Conservation (phyloP, 2,329 filamentous ascomycete species). For the Pseudogymnoascus sp. region DNA sequence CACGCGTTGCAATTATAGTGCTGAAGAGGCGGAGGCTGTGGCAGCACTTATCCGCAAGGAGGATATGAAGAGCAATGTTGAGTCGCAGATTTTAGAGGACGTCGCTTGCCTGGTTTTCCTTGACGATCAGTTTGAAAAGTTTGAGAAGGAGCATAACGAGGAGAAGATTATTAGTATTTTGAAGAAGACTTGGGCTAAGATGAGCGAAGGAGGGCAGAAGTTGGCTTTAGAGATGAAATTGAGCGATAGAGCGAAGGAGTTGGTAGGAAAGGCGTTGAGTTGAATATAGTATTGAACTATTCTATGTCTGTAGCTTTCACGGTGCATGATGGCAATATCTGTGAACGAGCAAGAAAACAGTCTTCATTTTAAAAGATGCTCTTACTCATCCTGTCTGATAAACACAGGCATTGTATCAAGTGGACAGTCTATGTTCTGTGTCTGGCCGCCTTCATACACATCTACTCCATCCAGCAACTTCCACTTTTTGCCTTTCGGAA, state of each 20-base stretch:
- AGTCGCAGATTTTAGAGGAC: conserved; percentile 75
- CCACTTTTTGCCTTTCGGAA: conserved; percentile 46
- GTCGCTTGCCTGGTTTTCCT: conserved; percentile 82
- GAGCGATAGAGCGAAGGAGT: conserved; percentile 52
- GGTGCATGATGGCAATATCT: not conserved
- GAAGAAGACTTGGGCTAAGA: conserved; percentile 71
- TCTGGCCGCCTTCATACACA: conserved; percentile 35
- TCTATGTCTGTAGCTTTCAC: not conserved
- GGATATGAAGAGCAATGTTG: conserved; percentile 55
- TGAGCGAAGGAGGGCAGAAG: conserved; percentile 56
- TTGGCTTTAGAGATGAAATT: conserved; percentile 62
- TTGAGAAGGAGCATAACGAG: conserved; percentile 67
- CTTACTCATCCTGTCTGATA: conserved; percentile 14
- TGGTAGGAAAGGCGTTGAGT: conserved; percentile 58
- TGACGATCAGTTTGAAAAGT: conserved; percentile 79
- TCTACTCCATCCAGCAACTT: conserved; percentile 32
- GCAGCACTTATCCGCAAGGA: conserved; percentile 75
- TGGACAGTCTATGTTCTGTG: conserved; percentile 38
- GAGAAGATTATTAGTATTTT: conserved; percentile 69
- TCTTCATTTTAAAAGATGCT: not conserved
- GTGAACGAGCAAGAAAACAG: not conserved
- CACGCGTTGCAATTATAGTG: conserved; percentile 32
- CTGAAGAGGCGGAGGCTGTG: conserved; percentile 54
- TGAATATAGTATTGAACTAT: not conserved
- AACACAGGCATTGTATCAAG: conserved; percentile 45